These are phyloP conservation scores for Nematodospora anomalae DNA, from an alignment of 1,139 yeast genomes.

Conservation along the genomic window DNA sequence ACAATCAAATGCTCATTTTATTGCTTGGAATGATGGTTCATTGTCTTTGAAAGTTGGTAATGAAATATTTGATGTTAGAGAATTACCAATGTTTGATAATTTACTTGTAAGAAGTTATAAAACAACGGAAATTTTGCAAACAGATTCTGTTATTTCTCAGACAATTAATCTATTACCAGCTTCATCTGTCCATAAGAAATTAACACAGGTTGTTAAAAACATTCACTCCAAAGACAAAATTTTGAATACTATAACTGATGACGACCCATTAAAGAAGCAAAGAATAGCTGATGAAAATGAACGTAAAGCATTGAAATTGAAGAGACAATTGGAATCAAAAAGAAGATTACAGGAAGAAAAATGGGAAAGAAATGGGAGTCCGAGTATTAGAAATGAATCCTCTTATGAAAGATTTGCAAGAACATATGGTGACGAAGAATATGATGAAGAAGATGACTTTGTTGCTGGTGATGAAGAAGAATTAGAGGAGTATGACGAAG, in stretches of 20 bases:
- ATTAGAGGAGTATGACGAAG: slow-evolving; percentile 49
- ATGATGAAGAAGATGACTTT: slow-evolving; percentile 47
- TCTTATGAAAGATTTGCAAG: slow-evolving; percentile 44
- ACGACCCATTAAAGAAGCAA: slow-evolving; percentile 86
- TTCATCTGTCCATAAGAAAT: slow-evolving; percentile 75
- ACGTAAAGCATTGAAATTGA: slow-evolving; percentile 64
- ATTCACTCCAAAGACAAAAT: slow-evolving; percentile 63
- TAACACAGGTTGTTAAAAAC: slow-evolving; percentile 75
- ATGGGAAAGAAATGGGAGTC: slow-evolving; percentile 31
- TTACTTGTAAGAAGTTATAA: slow-evolving; percentile 73
- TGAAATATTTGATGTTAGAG: slow-evolving; percentile 79
- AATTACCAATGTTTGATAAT: slow-evolving; percentile 68
- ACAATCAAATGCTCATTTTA: slow-evolving; percentile 85
- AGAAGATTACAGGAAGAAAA: slow-evolving; percentile 50
- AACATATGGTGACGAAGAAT: slow-evolving; percentile 43
- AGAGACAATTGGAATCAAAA: slow-evolving; percentile 63
- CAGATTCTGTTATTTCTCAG: slow-evolving; percentile 48
- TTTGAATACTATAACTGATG: slow-evolving; percentile 65
- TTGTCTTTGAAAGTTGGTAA: slow-evolving; percentile 81
- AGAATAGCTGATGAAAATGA: slow-evolving; percentile 80
- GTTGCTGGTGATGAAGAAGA: slow-evolving; percentile 47
- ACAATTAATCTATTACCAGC: slow-evolving; percentile 81
- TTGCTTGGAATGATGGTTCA: slow-evolving; percentile 94
- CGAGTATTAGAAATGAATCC: slow-evolving; percentile 26
- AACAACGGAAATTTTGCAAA: slow-evolving; percentile 69